Evolutionary conservation across 768 basidiomycete species (phyloP), one percentile per base, ranked within the genome.

Genomic region (Dioszegia hungarica): DNA sequence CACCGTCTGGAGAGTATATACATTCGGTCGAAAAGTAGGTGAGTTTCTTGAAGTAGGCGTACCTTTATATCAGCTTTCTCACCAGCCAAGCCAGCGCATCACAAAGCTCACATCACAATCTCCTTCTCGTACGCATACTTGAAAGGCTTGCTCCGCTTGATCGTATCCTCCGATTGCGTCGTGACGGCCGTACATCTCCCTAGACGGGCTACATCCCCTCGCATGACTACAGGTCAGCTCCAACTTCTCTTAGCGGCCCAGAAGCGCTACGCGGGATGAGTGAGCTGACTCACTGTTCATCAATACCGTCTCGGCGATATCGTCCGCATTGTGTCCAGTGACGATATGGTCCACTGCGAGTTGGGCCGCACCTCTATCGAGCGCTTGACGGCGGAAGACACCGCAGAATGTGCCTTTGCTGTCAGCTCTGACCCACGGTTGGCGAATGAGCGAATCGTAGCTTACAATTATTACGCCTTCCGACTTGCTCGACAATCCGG

Each of bases 51-150:
- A 97, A 97, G 77, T 99, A 97, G 9, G 94, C 94, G 75, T 98
- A 97, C 90, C 90, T 93, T 67, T 29, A n/a, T 56, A 25, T 51
- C 41, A 51, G 33, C 31, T 37, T 10, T 2, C 17, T 11, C 15
- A n/a, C 36, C 31, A 15, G n/a, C 17, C 11, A 15, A 37, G 9
- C 19, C 4, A 25, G 15, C 20, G 49, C 33, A 24, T 5, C 25
- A 15, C 3, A 27, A 3, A 36, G 77, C 83, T 61, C 64, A 90
- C 95, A 99, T 98, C 61, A 99, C 95, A 29, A 99, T 98, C 78
- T 99, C 95, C 78, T 99, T 99, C 79, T 99, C 95, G 68, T 98
- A 98, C 0, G 91, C 87, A 71, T 98, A 99, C 74, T 97, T 98
- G 82, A 99, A 98, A n/a, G 95, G 95, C 78, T 99, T 99, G 46